Conservation (phyloP, 2,329 filamentous ascomycete species). For the Falciphora oryzae region DNA sequence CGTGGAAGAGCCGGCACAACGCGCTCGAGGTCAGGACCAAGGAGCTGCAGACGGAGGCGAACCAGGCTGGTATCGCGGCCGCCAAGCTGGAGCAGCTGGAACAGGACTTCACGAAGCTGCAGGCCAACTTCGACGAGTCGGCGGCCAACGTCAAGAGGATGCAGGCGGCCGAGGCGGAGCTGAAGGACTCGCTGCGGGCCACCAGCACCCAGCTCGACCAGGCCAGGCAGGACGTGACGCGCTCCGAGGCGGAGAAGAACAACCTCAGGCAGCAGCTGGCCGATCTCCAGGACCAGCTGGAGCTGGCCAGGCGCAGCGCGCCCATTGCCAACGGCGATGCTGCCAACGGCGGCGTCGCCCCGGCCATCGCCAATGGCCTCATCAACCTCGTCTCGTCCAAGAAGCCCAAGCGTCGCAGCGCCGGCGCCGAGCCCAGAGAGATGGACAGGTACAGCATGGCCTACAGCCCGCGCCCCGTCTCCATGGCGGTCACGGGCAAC, state of each 20-base stretch:
- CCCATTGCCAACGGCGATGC: slow-evolving; percentile 68
- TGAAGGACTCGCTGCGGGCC: slow-evolving; percentile 74
- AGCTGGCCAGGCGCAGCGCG: slow-evolving; percentile 71
- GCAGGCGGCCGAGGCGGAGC: slow-evolving; percentile 85
- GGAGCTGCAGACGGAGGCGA: slow-evolving; percentile 92
- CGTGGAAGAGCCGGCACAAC: slow-evolving; percentile 89
- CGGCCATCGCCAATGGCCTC: slow-evolving; percentile 63
- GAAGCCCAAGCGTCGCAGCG: slow-evolving; percentile 92
- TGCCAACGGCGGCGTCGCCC: slow-evolving; percentile 52
- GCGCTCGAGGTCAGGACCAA: slow-evolving; percentile 84
- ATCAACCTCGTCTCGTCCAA: slow-evolving; percentile 97
- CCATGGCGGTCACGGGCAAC: slow-evolving; percentile 73
- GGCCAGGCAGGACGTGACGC: slow-evolving; percentile 66
- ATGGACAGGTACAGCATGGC: slow-evolving; percentile 85
- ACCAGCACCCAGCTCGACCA: slow-evolving; percentile 78
- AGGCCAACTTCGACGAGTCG: slow-evolving; percentile 85
- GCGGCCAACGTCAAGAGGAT: slow-evolving; percentile 85
- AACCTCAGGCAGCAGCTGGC: slow-evolving; percentile 81
- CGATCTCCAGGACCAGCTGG: slow-evolving; percentile 88
- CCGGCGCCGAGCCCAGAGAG: slow-evolving; percentile 77
- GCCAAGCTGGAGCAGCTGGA: slow-evolving; percentile 89
- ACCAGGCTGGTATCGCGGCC: slow-evolving; percentile 93
- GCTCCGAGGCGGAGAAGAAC: slow-evolving; percentile 79
- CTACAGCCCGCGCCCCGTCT: slow-evolving; percentile 92
- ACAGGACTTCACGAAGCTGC: slow-evolving; percentile 89